Percentiles rank a stretch among this genome's conserved stretches.
Evolutionary conservation across 1,284 basidiomycete genomes (phyloP).

Genomic region (Malassezia nana): DNA sequence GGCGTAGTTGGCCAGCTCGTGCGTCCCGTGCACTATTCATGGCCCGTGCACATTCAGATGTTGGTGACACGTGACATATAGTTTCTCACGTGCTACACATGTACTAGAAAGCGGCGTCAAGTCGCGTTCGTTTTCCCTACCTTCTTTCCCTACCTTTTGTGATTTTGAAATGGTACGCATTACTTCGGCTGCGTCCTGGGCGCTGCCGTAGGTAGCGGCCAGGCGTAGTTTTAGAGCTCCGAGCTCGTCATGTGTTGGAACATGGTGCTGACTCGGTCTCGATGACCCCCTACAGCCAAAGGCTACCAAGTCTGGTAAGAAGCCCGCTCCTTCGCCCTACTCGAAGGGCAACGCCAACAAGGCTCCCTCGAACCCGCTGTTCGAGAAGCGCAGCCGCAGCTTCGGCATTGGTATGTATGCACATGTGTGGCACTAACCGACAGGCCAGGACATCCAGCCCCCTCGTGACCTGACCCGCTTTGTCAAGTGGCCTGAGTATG

Average conservation of each 20-base stretch:
- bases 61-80: background rate
- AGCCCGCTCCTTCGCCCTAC: conserved; percentile 41
- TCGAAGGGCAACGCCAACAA: conserved; percentile 47
- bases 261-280: conserved; percentile 42
- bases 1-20: background rate
- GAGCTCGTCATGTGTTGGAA: conserved; percentile 23
- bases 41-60: too few relatives aligned
- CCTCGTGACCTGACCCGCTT: conserved; percentile 87
- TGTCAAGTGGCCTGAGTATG: conserved; percentile 99
- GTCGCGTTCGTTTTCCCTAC: too few relatives aligned
- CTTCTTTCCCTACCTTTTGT: background rate
- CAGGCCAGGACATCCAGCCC: conserved; percentile 88
- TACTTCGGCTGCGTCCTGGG: conserved; percentile 5
- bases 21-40: background rate
- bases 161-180: conserved; percentile 16
- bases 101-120: background rate
- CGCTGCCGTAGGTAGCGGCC: conserved; percentile 3
- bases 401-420: conserved; percentile 77
- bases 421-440: background rate
- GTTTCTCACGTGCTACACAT: background rate
- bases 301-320: conserved; percentile 42
- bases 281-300: conserved; percentile 46
- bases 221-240: conserved; percentile 33
- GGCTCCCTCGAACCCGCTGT: conserved; percentile 84
- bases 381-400: conserved; percentile 79